A percentile compares a stretch with the other conserved stretches of the same genome.
These are phyloP conservation scores for Xylaria telfairii DNA, from an alignment of 495 filamentous ascomycete species.

Conservation along the genomic window DNA sequence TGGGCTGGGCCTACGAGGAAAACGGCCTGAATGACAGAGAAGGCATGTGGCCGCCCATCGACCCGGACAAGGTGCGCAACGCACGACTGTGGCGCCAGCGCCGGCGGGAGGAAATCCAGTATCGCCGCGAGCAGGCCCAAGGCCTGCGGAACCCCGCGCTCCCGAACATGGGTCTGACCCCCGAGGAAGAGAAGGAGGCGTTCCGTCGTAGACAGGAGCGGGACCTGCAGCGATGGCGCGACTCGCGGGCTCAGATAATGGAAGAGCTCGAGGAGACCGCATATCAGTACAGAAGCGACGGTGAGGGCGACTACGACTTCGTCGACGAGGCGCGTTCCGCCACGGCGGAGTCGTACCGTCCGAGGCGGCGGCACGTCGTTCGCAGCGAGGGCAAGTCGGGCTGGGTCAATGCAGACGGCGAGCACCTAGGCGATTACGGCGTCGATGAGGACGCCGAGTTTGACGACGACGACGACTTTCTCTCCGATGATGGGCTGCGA, in stretches of 20 bases:
- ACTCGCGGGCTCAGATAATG: constrained; percentile 36
- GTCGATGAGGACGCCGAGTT: constrained; percentile 85
- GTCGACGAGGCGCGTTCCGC: constrained; percentile 40
- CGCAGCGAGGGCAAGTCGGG: constrained; percentile 60
- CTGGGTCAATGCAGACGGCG: constrained; percentile 88
- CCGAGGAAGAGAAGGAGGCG: constrained; percentile 52
- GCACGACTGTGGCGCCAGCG: constrained; percentile 45
- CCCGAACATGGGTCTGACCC: constrained; percentile 41
- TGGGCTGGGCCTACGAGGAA: constrained; percentile 73
- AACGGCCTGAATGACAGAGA: constrained; percentile 84
- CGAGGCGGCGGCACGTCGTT: not conserved
- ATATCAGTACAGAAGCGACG: constrained; percentile 40
- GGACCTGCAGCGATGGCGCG: constrained; percentile 34
- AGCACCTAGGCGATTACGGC: constrained; percentile 85
- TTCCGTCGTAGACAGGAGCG: constrained; percentile 39
- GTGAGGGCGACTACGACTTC: constrained; percentile 41
- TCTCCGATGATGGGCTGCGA: not conserved
- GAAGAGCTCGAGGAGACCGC: constrained; percentile 52
- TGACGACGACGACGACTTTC: constrained; percentile 46
- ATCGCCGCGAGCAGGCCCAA: constrained; percentile 60
- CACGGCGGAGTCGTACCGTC: no score
- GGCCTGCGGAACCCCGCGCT: constrained; percentile 21
- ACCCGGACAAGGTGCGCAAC: constrained; percentile 79
- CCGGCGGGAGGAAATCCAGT: constrained; percentile 47
- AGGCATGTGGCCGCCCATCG: constrained; percentile 81